A percentile compares a stretch with the other conserved stretches of the same genome.
Conservation (phyloP, 441 rosid species). For the Adansonia rubrostipa region DNA sequence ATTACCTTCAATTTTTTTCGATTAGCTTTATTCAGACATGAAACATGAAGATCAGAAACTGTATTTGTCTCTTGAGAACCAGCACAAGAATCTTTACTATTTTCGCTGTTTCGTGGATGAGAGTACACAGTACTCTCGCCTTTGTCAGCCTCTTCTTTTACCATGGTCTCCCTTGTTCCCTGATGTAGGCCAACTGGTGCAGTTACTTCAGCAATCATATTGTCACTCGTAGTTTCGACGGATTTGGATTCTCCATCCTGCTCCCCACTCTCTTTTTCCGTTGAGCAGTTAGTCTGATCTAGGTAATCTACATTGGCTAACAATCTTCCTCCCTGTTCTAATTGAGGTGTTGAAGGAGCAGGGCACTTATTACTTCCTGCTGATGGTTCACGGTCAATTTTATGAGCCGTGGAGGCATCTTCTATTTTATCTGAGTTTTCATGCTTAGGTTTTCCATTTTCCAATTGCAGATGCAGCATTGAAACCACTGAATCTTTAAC, state of each 20-base stretch:
- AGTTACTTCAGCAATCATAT: conserved; percentile 38
- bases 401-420: conserved; percentile 37
- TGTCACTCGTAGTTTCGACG: conserved; percentile 73
- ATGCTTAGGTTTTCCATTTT: conserved; percentile 37
- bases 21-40: conserved; percentile 48
- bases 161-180: conserved; percentile 31
- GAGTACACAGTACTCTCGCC: conserved; percentile 32
- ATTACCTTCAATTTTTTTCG: conserved; percentile 75
- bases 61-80: conserved; percentile 34
- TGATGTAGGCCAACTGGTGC: conserved; percentile 35
- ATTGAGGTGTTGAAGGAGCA: conserved; percentile 90
- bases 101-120: conserved; percentile 34
- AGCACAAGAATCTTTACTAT: conserved; percentile 24
- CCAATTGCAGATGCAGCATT: conserved; percentile 48
- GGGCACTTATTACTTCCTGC: conserved; percentile 55
- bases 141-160: conserved; percentile 65
- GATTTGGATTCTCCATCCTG: conserved; percentile 83
- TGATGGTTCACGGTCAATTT: conserved; percentile 41
- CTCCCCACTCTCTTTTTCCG: conserved; percentile 63
- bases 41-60: conserved; percentile 46
- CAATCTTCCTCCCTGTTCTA: conserved; percentile 57
- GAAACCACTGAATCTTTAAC: conserved; percentile 72
- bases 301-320: conserved; percentile 70
- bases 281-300: conserved; percentile 59
- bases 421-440: conserved; percentile 35